Base-by-base conservation (phyloP, 1,284 basidiomycete genomes). In the Anthracocystis walkeri region DNA sequence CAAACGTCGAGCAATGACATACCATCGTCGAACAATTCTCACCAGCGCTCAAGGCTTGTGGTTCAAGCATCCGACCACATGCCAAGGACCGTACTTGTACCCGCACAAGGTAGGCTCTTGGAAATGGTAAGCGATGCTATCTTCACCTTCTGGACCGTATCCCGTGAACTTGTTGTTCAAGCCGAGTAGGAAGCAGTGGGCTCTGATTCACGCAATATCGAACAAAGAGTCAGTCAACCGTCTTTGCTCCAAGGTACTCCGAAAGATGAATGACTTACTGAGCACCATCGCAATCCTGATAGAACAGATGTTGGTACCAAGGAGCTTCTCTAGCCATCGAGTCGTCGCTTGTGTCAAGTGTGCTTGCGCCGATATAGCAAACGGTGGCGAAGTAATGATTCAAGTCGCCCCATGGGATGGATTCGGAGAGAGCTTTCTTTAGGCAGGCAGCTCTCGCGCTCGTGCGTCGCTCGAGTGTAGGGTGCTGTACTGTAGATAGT, bases 291-390 rank as follows among this genome's bases (percentile, higher is more conserved):
- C 48, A 50, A 7, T 50, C 29, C 18, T 7, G 7, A 11, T 35
- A 33, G 29, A 50, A 50, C 29, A 50, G 48, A 35, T 50, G 48
- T 6, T 35, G 33, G 29, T 50, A 50, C 31, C 29, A 50, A 21
- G 29, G 31, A 4, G 33, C n/a, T 33, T 4, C 31, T 14, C 20
- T 18, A 21, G 7, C 42, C 29, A 29, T 29, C 8, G 48, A 21
- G 5, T 21, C 18, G 7, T 35, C 31, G 7, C 33, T 35, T 7
- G 20, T 7, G 31, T 50, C 48, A 18, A 50, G 14, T 16, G 27
- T 50, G 48, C 48, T 50, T 18, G 18, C 3, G 7, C 48, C 48
- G 29, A 50, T 50, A 21, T 14, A 52, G 50, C 50, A 52, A 21
- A 52, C 38, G 11, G 50, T 25, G n/a, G 38, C 50, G 12, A 20